These are phyloP conservation scores for Penicillium psychrosexuale DNA, from an alignment of 2,329 filamentous ascomycete species.

Conservation along the genomic window DNA sequence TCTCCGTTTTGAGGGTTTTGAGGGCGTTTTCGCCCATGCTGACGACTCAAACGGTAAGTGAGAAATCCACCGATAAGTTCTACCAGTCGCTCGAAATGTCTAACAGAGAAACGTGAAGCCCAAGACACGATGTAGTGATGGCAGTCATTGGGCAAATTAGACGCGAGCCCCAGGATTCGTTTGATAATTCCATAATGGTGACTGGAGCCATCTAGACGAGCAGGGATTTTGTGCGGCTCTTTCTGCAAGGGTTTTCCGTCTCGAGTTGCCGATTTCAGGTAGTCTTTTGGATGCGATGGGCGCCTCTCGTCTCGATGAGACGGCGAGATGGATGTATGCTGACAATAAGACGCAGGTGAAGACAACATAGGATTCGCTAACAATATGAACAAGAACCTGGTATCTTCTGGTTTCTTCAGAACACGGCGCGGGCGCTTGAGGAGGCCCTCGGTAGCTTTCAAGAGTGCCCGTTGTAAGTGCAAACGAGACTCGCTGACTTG, in stretches of 20 bases:
- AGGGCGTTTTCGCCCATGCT: constrained; percentile 64
- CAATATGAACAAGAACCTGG: constrained; percentile 74
- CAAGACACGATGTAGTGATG: constrained; percentile 75
- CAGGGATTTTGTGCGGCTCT: constrained; percentile 20
- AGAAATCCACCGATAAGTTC: constrained; percentile 76
- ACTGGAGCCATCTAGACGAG: constrained; percentile 48
- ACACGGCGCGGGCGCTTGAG: constrained; percentile 74
- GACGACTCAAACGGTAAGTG: constrained; percentile 71
- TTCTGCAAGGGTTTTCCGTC: constrained; percentile 17
- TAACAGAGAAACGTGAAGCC: constrained; percentile 68
- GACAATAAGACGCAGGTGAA: constrained; percentile 33
- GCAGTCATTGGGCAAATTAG: constrained; percentile 70
- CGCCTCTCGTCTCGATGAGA: constrained; percentile 25
- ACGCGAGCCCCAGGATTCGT: constrained; percentile 73
- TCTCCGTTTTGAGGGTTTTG: constrained; percentile 54
- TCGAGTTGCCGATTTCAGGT: constrained; percentile 16
- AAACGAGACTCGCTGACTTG: constrained; percentile 61
- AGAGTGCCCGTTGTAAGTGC: constrained; percentile 65
- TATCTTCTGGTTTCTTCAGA: constrained; percentile 64
- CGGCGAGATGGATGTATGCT: constrained; percentile 14
- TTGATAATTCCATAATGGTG: constrained; percentile 83
- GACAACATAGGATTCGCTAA: constrained; percentile 75
- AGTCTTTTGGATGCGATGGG: constrained; percentile 29
- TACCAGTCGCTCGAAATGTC: constrained; percentile 68
- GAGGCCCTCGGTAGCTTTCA: constrained; percentile 75